A percentile compares a stretch with the other conserved stretches of the same genome.
phyloP scores from a whole-genome alignment of 495 filamentous ascomycete species.

The Parathielavia hyrcaniae region DNA sequence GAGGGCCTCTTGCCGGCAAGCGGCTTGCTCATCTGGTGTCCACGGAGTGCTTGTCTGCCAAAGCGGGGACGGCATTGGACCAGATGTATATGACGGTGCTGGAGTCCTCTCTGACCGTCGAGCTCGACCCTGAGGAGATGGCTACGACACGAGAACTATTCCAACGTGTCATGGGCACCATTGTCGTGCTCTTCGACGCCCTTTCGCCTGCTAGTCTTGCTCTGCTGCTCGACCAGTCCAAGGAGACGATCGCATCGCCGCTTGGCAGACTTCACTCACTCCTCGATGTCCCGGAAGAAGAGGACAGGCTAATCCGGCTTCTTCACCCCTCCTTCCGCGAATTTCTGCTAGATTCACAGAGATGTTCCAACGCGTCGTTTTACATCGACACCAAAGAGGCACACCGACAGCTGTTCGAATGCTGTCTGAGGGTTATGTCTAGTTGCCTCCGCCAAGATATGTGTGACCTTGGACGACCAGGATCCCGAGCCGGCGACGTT shows the following conservation, averaged over 20 bases:
- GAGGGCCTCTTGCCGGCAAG: neutral
- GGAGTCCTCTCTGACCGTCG: neutral
- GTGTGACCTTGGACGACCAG: neutral
- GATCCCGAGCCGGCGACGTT: neutral
- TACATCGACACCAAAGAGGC: neutral
- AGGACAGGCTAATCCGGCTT: neutral
- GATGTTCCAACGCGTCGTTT: neutral
- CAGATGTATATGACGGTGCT: constrained; percentile 1
- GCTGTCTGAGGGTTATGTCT: neutral
- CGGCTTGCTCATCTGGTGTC: neutral
- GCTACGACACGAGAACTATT: neutral
- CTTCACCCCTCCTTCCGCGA: constrained; percentile 9
- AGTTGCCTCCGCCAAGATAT: neutral
- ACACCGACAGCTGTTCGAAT: neutral
- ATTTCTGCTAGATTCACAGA: constrained; percentile 4
- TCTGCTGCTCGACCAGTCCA: neutral
- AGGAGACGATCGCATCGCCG: neutral
- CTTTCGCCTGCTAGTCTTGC: neutral
- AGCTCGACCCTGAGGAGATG: neutral
- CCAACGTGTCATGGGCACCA: neutral
- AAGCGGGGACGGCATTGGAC: neutral
- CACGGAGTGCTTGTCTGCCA: neutral
- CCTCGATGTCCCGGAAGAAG: constrained; percentile 1
- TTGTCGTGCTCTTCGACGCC: constrained; percentile 2
- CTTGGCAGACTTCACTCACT: neutral